phyloP scores from a whole-genome alignment of 2,329 filamentous ascomycete genomes.

The Bimuria novae-zelandiae region DNA sequence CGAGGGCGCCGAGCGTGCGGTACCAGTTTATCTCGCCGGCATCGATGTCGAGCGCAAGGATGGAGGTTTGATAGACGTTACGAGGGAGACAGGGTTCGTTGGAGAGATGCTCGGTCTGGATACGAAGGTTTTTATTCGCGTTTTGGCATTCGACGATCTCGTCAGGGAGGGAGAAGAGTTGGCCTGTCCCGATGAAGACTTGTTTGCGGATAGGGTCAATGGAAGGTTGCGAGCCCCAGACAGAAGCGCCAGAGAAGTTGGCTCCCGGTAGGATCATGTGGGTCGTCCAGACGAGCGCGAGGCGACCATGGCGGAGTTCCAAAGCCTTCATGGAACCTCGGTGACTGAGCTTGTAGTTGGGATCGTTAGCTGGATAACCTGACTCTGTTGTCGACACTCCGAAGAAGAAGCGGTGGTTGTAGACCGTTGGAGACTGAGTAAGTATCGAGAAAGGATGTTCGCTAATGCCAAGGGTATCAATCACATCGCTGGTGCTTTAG shows the following conservation, averaged over 20 bases:
- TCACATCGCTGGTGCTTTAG: neutral
- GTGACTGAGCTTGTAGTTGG: slow-evolving; percentile 4
- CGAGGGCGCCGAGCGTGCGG: slow-evolving; percentile 4
- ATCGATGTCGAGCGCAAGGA: slow-evolving; percentile 8
- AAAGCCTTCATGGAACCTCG: slow-evolving; percentile 8
- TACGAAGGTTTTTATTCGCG: neutral
- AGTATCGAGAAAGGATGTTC: neutral
- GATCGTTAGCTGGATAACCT: neutral
- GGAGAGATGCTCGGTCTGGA: slow-evolving; percentile 5
- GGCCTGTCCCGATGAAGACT: slow-evolving; percentile 9
- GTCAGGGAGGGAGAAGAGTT: slow-evolving; percentile 3
- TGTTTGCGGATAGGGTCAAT: slow-evolving; percentile 10
- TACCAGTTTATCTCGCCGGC: slow-evolving; percentile 9
- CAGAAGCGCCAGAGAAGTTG: slow-evolving; percentile 5
- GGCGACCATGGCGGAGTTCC: slow-evolving; percentile 7
- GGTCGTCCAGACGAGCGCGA: slow-evolving; percentile 6
- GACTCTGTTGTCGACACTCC: slow-evolving; percentile 2
- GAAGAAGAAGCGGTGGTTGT: slow-evolving; percentile 4
- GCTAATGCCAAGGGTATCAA: neutral
- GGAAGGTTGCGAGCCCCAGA: slow-evolving; percentile 9
- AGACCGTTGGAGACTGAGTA: slow-evolving; percentile 3
- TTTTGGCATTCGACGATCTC: slow-evolving; percentile 5
- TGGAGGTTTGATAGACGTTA: slow-evolving; percentile 7
- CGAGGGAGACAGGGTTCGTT: slow-evolving; percentile 11
- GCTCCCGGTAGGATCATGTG: slow-evolving; percentile 7